Evolutionary conservation across 73 alveolate species (phyloP).

Genomic region (Tetrahymena thermophila): DNA sequence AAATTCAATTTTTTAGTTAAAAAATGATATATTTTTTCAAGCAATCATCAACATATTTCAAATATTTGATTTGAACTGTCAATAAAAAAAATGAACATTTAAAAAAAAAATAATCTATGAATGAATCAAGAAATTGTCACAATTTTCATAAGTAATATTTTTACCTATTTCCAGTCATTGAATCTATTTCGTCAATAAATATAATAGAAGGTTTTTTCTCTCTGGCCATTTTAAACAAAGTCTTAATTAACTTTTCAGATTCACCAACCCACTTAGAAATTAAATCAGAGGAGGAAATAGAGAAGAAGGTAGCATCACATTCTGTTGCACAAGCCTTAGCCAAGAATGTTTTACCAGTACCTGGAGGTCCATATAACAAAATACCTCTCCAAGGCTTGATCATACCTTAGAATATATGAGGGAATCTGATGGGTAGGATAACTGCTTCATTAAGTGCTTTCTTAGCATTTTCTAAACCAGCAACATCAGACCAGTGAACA

Average conservation of each 20-base stretch:
- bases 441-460: constrained; percentile 83
- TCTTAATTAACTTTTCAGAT: constrained; percentile 64
- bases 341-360: constrained; percentile 94
- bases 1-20: too few relatives aligned
- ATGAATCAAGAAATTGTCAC: not conserved
- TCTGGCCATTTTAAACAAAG: constrained; percentile 85
- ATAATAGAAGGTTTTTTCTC: constrained; percentile 74
- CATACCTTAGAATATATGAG: constrained; percentile 84
- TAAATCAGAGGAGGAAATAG: constrained; percentile 77
- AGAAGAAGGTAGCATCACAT: constrained; percentile 87
- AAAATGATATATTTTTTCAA: too few relatives aligned
- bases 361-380: constrained; percentile 91
- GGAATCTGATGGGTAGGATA: constrained; percentile 78
- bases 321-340: constrained; percentile 94
- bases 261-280: constrained; percentile 93
- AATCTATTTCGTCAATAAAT: constrained; percentile 94
- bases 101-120: too few relatives aligned
- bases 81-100: too few relatives aligned
- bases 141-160: not conserved
- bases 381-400: constrained; percentile 96
- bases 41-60: too few relatives aligned
- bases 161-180: constrained; percentile 73
- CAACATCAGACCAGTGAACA: constrained; percentile 83
- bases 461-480: constrained; percentile 82
- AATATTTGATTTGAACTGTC: too few relatives aligned